These are phyloP conservation scores for Eimeria necatrix DNA, from an alignment of 169 alveolate genomes.

Conservation along the genomic window DNA sequence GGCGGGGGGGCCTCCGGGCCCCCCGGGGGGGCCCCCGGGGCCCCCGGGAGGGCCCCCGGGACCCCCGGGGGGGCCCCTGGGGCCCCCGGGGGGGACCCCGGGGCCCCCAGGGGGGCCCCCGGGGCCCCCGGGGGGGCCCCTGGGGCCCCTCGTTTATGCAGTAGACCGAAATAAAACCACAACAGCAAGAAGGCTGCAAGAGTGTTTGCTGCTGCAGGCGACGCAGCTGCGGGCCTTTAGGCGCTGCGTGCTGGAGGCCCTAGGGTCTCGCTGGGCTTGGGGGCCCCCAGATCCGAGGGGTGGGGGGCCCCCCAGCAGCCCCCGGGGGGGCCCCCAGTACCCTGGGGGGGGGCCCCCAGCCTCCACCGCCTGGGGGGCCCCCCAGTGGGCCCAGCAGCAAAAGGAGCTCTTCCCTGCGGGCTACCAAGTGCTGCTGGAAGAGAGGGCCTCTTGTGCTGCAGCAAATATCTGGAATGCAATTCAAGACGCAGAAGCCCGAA, in stretches of 20 bases:
- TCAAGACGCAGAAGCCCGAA: background rate
- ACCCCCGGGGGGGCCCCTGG: no score
- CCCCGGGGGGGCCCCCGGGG: background rate
- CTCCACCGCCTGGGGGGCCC: conserved; percentile 42
- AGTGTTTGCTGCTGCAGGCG: conserved; percentile 66
- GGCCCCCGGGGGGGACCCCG: conserved; percentile 12
- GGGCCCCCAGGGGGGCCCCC: background rate
- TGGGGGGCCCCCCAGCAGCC: background rate
- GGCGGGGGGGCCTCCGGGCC: background rate
- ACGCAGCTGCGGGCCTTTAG: conserved; percentile 47
- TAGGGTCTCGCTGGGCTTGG: conserved; percentile 54
- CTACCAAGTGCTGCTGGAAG: conserved; percentile 62
- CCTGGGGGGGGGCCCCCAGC: conserved; percentile 2
- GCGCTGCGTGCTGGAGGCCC: conserved; percentile 51
- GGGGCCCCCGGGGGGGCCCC: conserved; percentile 32
- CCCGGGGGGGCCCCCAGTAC: background rate
- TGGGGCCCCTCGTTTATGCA: background rate
- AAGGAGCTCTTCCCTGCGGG: conserved; percentile 54
- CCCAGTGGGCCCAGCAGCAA: conserved; percentile 63
- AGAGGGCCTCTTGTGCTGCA: conserved; percentile 66
- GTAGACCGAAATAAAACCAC: background rate
- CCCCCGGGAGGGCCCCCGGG: no score
- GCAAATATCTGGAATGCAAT: conserved; percentile 53
- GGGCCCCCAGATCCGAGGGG: conserved; percentile 37
- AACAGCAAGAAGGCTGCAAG: conserved; percentile 59